Evolutionary conservation across 176 grass and related monocot genomes (phyloP), one percentile per base, ranked within the genome.

Genomic region (Bolboschoenus planiculmis): DNA sequence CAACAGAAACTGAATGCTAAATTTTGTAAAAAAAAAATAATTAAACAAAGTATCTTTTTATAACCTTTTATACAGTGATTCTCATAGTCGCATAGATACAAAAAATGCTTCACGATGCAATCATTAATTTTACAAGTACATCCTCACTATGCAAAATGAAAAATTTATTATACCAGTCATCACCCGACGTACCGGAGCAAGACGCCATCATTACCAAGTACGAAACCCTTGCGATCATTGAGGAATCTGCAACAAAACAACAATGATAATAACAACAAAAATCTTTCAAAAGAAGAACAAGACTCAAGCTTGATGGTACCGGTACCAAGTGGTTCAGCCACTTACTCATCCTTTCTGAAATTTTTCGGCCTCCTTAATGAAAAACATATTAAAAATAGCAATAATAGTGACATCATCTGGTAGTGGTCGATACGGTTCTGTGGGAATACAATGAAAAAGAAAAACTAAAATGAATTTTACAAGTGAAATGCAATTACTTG

Each of bases 131-230:
- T 24, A 62, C 46, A 83, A 24, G 56, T 74, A 74, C 51, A 36
- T 68, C 70, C 40, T 81, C 55, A 91, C 72, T 90, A 78, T 77
- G n/a, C 84, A 89, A 85, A 89, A 90, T 89, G 79, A 85, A 43
- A 26, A 57, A 33, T 30, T 81, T 48, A n/a, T 24, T 46, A 15
- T 48, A 50, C 34, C 26, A 54, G 44, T 35, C 48, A 75, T 94
- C 84, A 98, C 57, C 90, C 92, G 71, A 98, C 83, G 40, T 91
- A 98, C 53, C 87, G 90, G 56, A 98, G 95, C 87, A 98, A 90
- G 54, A 98, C 96, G 0, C 92, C 95, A 16, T 98, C 96, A 54
- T 95, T 98, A 26, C 92, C 92, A 13, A 93, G 90, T 42, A 95
- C 92, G 4, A 93, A 98, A 13, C 92, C 95, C 83, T 90, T 91